These are phyloP conservation scores for Veloboletus limbatus DNA, from an alignment of 1,284 basidiomycete species.

Conservation along the genomic window DNA sequence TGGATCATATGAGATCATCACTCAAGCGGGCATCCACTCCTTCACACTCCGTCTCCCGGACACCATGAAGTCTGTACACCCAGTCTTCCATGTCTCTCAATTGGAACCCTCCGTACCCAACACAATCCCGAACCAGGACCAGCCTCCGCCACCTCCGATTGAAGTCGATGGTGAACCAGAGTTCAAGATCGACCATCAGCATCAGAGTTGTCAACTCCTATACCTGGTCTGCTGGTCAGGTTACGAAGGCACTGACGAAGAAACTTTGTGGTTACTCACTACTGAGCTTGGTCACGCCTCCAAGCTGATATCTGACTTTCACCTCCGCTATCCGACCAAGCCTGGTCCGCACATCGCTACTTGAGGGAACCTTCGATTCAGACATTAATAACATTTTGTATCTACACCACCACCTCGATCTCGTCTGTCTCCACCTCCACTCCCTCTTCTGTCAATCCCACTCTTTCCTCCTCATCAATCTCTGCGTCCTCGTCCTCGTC, in stretches of 20 bases:
- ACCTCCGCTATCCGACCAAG: too few species aligned
- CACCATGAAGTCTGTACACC: neutral
- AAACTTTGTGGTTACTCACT: too few species aligned
- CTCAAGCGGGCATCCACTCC: neutral
- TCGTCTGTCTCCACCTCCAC: too few species aligned
- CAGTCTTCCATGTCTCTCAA: neutral
- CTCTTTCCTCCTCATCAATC: too few species aligned
- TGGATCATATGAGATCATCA: neutral
- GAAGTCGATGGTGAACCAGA: neutral
- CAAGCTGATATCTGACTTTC: too few species aligned
- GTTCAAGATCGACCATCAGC: neutral
- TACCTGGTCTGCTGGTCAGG: neutral
- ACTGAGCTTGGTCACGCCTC: too few species aligned
- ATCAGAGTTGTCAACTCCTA: neutral
- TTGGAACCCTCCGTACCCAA: neutral
- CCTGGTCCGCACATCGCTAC: too few species aligned
- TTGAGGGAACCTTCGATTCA: too few species aligned
- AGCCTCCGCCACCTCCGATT: neutral
- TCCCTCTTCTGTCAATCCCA: too few species aligned
- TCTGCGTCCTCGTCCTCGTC: too few species aligned
- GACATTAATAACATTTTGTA: too few species aligned
- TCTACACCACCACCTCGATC: too few species aligned
- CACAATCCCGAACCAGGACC: neutral
- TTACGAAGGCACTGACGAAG: conserved; percentile 1
- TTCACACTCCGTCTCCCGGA: neutral